Conservation (phyloP, 2,329 filamentous ascomycete species). For the Alternaria conjuncta region DNA sequence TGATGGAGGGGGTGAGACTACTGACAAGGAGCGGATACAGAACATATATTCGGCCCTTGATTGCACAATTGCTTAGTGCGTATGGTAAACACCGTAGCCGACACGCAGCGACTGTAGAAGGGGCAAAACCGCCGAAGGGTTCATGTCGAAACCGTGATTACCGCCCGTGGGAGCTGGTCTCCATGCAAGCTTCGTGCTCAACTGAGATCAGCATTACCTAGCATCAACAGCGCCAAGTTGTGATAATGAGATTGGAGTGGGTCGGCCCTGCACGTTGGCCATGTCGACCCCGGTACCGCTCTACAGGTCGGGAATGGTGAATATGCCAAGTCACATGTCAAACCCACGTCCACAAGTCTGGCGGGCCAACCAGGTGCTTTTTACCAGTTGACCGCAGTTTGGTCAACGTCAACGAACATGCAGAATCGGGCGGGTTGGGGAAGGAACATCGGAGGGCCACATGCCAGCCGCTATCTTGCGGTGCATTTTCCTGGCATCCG, state of each 20-base stretch:
- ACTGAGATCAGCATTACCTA: constrained; percentile 10
- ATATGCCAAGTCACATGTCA: constrained; percentile 7
- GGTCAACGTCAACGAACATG: background rate
- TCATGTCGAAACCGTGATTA: constrained; percentile 8
- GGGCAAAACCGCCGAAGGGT: constrained; percentile 2
- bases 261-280: constrained; percentile 6
- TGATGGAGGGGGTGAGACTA: constrained; percentile 8
- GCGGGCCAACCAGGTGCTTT: constrained; percentile 5
- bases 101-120: constrained; percentile 1
- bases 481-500: background rate
- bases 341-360: background rate
- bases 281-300: constrained; percentile 6
- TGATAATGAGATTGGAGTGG: constrained; percentile 7
- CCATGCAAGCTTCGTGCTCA: constrained; percentile 1
- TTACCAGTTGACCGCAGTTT: constrained; percentile 1
- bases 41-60: constrained; percentile 7
- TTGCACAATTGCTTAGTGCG: background rate
- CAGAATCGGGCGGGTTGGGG: background rate
- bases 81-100: constrained; percentile 3
- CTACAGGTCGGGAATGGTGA: background rate
- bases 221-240: constrained; percentile 6
- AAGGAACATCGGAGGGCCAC: background rate
- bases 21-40: constrained; percentile 2
- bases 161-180: constrained; percentile 2
- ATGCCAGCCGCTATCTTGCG: background rate